A percentile compares a stretch with the other conserved stretches of the same genome.
Evolutionary conservation across 306 rosid genomes (phyloP).

Genomic region (Carpinus viminea): DNA sequence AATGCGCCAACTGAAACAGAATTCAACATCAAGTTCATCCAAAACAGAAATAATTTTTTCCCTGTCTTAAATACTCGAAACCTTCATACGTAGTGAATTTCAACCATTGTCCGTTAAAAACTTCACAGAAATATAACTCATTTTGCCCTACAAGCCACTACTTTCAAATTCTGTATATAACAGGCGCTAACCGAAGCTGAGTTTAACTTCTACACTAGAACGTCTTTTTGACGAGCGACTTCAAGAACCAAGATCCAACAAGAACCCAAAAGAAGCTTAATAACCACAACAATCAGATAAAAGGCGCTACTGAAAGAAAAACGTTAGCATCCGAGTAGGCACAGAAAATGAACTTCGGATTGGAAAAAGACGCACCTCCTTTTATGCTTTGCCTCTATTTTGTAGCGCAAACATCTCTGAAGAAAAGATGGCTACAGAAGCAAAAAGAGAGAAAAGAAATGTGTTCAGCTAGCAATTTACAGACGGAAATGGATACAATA

Average conservation of each 20-base stretch:
- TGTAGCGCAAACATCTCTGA: conserved; percentile 76
- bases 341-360: neutral
- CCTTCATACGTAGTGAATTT: neutral
- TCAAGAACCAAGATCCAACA: neutral
- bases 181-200: neutral
- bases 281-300: neutral
- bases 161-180: neutral
- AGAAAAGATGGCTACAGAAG: conserved; percentile 63
- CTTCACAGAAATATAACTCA: neutral
- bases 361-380: conserved; percentile 48
- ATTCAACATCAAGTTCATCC: neutral
- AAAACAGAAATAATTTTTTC: neutral
- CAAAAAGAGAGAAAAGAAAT: conserved; percentile 13
- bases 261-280: neutral
- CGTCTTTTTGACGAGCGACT: neutral
- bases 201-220: neutral
- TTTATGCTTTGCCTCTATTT: conserved; percentile 57
- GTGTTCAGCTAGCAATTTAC: conserved; percentile 27
- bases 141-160: neutral
- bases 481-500: neutral
- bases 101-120: neutral
- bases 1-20: neutral
- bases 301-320: neutral
- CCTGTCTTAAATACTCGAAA: neutral
- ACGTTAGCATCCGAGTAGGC: neutral